Evolutionary conservation across 768 basidiomycete genomes (phyloP).

Genomic region (Megacollybia marginata): DNA sequence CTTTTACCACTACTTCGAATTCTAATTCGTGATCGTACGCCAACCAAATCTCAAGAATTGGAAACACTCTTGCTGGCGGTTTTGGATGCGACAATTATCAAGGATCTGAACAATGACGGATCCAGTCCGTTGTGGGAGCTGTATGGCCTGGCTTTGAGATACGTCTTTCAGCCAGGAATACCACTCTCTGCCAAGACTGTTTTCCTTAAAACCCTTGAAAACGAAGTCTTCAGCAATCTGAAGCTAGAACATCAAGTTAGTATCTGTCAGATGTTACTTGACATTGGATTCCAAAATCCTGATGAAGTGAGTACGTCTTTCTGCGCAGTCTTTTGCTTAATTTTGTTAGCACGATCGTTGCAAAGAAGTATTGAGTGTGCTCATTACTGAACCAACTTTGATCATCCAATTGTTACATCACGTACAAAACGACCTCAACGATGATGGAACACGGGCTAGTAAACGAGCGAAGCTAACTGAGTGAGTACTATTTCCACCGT

Average conservation of each 20-base stretch:
- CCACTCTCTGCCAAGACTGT: not conserved
- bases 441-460: conserved; percentile 37
- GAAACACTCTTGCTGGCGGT: not conserved
- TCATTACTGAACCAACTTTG: conserved; percentile 44
- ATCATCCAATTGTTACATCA: conserved; percentile 43
- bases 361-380: conserved; percentile 40
- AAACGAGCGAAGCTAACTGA: conserved; percentile 60
- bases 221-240: conserved; percentile 50
- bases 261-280: conserved; percentile 50
- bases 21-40: no score
- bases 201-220: conserved; percentile 30
- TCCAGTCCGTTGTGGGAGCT: not conserved
- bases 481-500: conserved; percentile 27
- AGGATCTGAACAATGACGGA: not conserved
- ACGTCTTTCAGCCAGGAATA: not conserved
- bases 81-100: not conserved
- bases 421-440: conserved; percentile 38
- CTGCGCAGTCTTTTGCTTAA: not conserved
- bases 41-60: not conserved
- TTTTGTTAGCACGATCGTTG: conserved; percentile 33
- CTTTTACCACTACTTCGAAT: not conserved
- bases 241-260: conserved; percentile 44
- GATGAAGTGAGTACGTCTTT: conserved; percentile 35
- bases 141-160: not conserved
- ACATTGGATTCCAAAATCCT: conserved; percentile 37